Evolutionary conservation across 192 early-diverging fungal genomes (phyloP).

Genomic region (Tieghemiomyces parasiticus): DNA sequence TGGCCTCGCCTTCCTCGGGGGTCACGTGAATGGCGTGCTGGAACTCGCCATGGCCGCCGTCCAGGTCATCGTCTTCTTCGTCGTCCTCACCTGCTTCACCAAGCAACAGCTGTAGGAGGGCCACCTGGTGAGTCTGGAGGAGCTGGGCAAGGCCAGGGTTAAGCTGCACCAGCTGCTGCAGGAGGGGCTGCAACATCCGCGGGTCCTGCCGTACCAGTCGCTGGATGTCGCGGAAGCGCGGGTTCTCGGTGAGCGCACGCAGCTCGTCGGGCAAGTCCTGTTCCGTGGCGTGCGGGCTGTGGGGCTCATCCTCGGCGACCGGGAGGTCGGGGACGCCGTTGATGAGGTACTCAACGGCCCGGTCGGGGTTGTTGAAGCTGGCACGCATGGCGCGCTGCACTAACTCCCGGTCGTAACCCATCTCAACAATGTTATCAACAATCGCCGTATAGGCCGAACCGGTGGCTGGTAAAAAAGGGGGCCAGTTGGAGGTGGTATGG

Average conservation of each 20-base stretch:
- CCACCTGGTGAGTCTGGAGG: conserved; percentile 63
- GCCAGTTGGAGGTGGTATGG: too few species aligned
- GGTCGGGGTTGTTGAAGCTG: conserved; percentile 92
- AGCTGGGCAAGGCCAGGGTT: conserved; percentile 72
- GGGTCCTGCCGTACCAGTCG: conserved; percentile 77
- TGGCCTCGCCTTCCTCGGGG: conserved; percentile 77
- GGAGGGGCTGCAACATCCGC: conserved; percentile 65
- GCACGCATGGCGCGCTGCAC: conserved; percentile 85
- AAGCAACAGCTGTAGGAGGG: conserved; percentile 61
- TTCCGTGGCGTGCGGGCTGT: conserved; percentile 6
- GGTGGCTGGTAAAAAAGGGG: too few species aligned
- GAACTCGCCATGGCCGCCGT: conserved; percentile 17
- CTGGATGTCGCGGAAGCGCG: conserved; percentile 87
- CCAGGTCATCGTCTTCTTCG: conserved; percentile 14
- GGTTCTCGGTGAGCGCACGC: conserved; percentile 47
- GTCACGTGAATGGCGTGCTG: conserved; percentile 66
- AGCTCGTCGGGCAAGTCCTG: conserved; percentile 14
- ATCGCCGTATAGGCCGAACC: conserved; percentile 67
- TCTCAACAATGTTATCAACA: conserved; percentile 82
- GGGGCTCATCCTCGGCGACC: conserved; percentile 2
- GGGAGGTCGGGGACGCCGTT: conserved; percentile 74
- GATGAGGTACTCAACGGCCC: conserved; percentile 91
- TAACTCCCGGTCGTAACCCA: conserved; percentile 85
- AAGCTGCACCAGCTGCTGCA: conserved; percentile 65
- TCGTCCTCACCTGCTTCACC: conserved; percentile 41